Evolutionary conservation across 176 grass and related monocot genomes (phyloP), one percentile per base, ranked within the genome.

Genomic region (Aegilops sharonensis): DNA sequence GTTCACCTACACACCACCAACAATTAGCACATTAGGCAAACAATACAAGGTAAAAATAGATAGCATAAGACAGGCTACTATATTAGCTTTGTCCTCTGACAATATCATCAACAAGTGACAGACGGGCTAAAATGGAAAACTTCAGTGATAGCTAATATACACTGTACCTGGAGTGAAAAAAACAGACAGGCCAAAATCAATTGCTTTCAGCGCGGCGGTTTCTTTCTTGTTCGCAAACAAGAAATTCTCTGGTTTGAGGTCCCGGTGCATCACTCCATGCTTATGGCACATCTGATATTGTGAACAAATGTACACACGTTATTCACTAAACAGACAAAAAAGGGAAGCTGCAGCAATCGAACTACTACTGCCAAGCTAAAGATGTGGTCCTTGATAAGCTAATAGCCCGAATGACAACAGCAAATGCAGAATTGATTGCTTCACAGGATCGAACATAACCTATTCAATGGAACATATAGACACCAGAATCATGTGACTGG

Each of bases 191-290:
- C 95, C 95, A 59, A 97, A 97, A 92, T 97, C 95, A 89, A 97
- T 97, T 31, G 92, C 84, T 50, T 97, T 97, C 68, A 97, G 78
- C 14, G 88, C 83, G 1, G 92, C 88, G 7, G 92, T 91, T 91
- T 97, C 95, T 54, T 94, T 97, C 85, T 94, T 97, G 81, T 94
- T 94, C 9, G 88, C 90, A 81, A 97, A 97, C 89, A 97, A 94
- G 81, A 97, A 97, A 72, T 97, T 97, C 84, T 97, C 95, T 63
- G 95, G 95, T 64, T 97, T 97, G 48, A 97, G 88, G 82, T 97
- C 95, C 79, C 95, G 83, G 78, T 97, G 95, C 83, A 97, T 97
- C 77, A 97, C 95, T 35, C 92, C 95, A 48, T 97, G 95, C 86
- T 94, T 91, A 65, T 97, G 95, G 80, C 95, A 97, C 88, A 92